Base-by-base conservation (phyloP, 805 yeast species). In the Pichia paraexigua region DNA sequence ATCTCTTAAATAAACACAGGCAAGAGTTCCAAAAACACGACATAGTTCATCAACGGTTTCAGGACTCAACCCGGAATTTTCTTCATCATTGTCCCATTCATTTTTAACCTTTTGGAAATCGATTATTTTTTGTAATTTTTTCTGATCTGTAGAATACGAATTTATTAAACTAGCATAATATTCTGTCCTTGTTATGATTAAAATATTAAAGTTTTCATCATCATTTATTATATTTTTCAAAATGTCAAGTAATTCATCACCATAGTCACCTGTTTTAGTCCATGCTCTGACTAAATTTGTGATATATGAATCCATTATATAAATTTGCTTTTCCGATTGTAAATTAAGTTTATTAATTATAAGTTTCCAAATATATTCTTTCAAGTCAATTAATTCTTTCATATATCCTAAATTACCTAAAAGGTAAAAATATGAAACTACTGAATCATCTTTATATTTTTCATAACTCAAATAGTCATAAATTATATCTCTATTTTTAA, bases 341-440 rank as follows among this genome's bases (percentile, higher is more conserved):
- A 7, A 35, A 47, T 37, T 24, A 13, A 15, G 9, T 22, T 6
- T 10, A 28, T 20, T 18, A 4, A 21, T 17, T 2, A 39, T 8
- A 6, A 41, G 27, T 8, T 25, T 2, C 37, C 27, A 41, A 15
- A 51, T 3, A 7, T 11, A 9, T 4, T 32, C 20, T 18, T 41
- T 28, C 12, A 51, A 13, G 8, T 18, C n/a, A 11, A 51, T n/a
- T 18, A 51, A 35, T 18, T 51, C 51, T 10, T 25, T 35, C 8
- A 30, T 10, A 8, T 32, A 2, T 15, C 43, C 45, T 20, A 28
- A 20, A n/a, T 46, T 40, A 1, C 46, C 48, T 10, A 50, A 27
- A 8, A 50, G 15, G 46, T 49, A 50, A 18, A 50, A 30, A 17
- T 41, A 50, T 10, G 49, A 41, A 10, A 48, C 45, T 20, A 51